Conservation (phyloP, 2,329 filamentous ascomycete species). For the Pyricularia pennisetigena region DNA sequence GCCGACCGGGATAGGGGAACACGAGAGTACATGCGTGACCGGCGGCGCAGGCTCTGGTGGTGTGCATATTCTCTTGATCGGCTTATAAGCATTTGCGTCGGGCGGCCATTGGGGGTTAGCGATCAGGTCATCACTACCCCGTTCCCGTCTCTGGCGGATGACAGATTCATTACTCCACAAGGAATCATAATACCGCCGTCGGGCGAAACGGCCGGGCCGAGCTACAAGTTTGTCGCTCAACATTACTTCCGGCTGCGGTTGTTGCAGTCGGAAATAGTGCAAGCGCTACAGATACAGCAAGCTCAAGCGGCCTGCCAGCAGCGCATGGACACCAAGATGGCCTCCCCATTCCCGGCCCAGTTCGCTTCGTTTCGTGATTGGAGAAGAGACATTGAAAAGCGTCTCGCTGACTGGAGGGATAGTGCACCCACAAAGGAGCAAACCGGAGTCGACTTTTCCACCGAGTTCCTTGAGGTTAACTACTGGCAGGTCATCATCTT, state of each 20-base stretch:
- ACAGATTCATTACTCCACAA: slow-evolving; percentile 68
- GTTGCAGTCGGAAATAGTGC: slow-evolving; percentile 87
- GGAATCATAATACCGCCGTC: slow-evolving; percentile 52
- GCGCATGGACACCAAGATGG: slow-evolving; percentile 64
- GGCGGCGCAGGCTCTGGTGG: slow-evolving; percentile 88
- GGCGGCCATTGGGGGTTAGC: slow-evolving; percentile 86
- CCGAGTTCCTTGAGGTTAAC: slow-evolving; percentile 86
- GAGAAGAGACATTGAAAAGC: slow-evolving; percentile 77
- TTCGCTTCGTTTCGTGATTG: slow-evolving; percentile 83
- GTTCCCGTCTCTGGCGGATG: slow-evolving; percentile 81
- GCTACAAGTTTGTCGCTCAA: slow-evolving; percentile 83
- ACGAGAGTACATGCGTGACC: slow-evolving; percentile 75
- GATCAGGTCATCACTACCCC: slow-evolving; percentile 95
- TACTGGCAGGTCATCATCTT: slow-evolving; percentile 98
- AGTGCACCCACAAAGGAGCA: slow-evolving; percentile 67
- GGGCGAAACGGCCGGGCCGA: slow-evolving; percentile 50
- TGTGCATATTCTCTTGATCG: slow-evolving; percentile 92
- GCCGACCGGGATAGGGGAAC: slow-evolving; percentile 44
- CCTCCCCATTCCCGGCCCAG: slow-evolving; percentile 74
- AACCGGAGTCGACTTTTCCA: slow-evolving; percentile 81
- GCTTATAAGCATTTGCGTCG: slow-evolving; percentile 90
- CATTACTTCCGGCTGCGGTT: slow-evolving; percentile 87
- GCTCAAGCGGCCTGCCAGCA: slow-evolving; percentile 68
- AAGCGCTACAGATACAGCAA: slow-evolving; percentile 88
- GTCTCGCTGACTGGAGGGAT: slow-evolving; percentile 79